phyloP scores from a whole-genome alignment of 1,284 basidiomycete genomes.

The Ceratobasidium sp. region DNA sequence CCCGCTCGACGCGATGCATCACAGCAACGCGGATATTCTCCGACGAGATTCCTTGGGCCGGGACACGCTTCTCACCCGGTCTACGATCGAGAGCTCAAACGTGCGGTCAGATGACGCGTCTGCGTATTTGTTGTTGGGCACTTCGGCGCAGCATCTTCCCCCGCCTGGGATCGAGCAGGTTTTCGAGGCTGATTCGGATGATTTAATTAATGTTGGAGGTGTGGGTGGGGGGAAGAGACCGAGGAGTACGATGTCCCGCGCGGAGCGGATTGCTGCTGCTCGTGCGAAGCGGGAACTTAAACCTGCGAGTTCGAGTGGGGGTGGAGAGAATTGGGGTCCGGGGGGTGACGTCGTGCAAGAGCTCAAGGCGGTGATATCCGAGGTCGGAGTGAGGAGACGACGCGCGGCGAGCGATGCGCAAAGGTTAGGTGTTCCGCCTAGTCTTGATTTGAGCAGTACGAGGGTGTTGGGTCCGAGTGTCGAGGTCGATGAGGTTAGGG shows the following conservation, averaged over 20 bases:
- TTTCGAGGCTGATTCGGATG: constrained; percentile 74
- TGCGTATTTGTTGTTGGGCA: constrained; percentile 67
- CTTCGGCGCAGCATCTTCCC: constrained; percentile 69
- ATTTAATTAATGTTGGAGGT: constrained; percentile 51
- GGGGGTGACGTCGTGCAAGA: constrained; percentile 85
- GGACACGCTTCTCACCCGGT: neutral
- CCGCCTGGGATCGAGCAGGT: constrained; percentile 79
- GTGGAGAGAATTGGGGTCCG: constrained; percentile 71
- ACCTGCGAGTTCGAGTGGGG: constrained; percentile 18
- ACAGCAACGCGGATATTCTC: constrained; percentile 44
- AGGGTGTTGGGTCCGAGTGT: neutral
- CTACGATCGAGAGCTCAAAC: constrained; percentile 17
- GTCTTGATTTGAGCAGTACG: constrained; percentile 5
- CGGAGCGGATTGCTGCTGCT: constrained; percentile 76
- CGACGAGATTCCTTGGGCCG: constrained; percentile 15
- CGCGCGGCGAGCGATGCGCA: constrained; percentile 61
- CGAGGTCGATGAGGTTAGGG: neutral
- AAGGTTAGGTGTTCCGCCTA: neutral
- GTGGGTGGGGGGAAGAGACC: neutral
- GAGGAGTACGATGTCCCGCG: constrained; percentile 72
- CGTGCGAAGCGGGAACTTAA: constrained; percentile 67
- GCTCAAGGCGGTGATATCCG: constrained; percentile 86
- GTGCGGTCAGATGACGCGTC: constrained; percentile 68
- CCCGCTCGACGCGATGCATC: constrained; percentile 39
- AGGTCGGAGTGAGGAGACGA: constrained; percentile 77